phyloP scores from a whole-genome alignment of 139 green algal genomes.

The Coelastrella sp. region DNA sequence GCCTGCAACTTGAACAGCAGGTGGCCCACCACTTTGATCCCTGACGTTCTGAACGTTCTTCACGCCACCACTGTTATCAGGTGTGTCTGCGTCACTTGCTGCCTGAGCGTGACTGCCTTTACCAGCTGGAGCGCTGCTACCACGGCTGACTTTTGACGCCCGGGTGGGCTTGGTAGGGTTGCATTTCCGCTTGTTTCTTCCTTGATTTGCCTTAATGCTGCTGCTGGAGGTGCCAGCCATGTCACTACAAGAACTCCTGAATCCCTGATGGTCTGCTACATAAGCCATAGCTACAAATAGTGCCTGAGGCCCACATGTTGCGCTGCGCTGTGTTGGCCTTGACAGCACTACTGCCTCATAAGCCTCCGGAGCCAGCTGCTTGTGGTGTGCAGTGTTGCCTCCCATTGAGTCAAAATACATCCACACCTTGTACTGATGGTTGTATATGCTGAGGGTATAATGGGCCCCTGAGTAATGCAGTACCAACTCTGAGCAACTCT shows the following conservation, averaged over 20 bases:
- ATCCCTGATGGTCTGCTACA: neutral
- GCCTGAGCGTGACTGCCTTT: too few relatives aligned
- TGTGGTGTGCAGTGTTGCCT: neutral
- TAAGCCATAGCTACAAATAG: constrained; percentile 35
- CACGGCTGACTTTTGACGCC: too few relatives aligned
- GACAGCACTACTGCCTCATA: constrained; percentile 16
- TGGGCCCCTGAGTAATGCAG: constrained; percentile 14
- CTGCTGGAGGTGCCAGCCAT: too few relatives aligned
- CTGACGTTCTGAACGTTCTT: too few relatives aligned
- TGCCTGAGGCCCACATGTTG: constrained; percentile 31
- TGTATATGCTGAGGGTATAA: constrained; percentile 36
- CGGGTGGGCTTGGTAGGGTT: too few relatives aligned
- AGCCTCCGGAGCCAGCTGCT: neutral
- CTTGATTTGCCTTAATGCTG: too few relatives aligned
- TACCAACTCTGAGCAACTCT: neutral
- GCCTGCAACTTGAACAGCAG: too few relatives aligned
- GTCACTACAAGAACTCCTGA: constrained; percentile 5
- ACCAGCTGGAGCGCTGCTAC: too few relatives aligned
- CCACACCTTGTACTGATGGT: constrained; percentile 20
- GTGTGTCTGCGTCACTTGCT: too few relatives aligned
- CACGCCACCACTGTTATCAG: too few relatives aligned
- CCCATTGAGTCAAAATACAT: constrained; percentile 38
- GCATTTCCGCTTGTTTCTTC: too few relatives aligned
- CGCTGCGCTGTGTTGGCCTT: neutral
- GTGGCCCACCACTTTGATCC: too few relatives aligned